Percentiles rank a stretch among this genome's conserved stretches.
These are phyloP conservation scores for Vaccinium darrowii DNA, from an alignment of 148 eudicot species.

Conservation along the genomic window DNA sequence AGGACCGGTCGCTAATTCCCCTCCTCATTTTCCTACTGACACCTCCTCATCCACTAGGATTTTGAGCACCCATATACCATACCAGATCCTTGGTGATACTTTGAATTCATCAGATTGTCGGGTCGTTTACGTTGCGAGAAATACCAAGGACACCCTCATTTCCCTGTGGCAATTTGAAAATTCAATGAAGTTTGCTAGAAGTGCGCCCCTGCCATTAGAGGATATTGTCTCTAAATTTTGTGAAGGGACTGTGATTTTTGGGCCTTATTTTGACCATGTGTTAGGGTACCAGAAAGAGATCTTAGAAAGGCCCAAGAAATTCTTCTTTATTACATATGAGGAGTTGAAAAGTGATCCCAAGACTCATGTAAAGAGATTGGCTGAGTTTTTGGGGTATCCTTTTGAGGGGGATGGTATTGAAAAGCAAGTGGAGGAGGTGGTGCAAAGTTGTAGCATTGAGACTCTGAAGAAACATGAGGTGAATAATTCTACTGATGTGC, in stretches of 20 bases:
- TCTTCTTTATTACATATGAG: conserved; percentile 11
- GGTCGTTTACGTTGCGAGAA: conserved; percentile 30
- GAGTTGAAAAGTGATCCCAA: neutral
- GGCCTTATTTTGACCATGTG: conserved; percentile 34
- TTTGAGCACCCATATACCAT: conserved; percentile 25
- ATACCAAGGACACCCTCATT: conserved; percentile 33
- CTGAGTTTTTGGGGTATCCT: neutral
- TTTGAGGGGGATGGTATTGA: neutral
- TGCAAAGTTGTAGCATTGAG: neutral
- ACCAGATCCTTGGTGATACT: conserved; percentile 18
- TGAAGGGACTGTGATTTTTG: conserved; percentile 13
- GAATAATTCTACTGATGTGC: neutral
- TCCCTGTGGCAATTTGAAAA: conserved; percentile 29
- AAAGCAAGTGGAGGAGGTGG: neutral
- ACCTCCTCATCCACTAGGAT: neutral
- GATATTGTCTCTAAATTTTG: conserved; percentile 29
- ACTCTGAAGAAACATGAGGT: neutral
- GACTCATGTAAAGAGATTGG: neutral
- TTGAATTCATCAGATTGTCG: conserved; percentile 16
- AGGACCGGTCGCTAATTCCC: neutral
- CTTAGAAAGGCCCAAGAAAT: conserved; percentile 19
- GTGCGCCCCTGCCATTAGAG: neutral
- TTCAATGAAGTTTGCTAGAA: neutral
- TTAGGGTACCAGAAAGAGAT: conserved; percentile 26
- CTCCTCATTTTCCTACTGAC: neutral